Evolutionary conservation across 2,329 filamentous ascomycete species (phyloP).

Genomic region (Aureobasidium sp.): DNA sequence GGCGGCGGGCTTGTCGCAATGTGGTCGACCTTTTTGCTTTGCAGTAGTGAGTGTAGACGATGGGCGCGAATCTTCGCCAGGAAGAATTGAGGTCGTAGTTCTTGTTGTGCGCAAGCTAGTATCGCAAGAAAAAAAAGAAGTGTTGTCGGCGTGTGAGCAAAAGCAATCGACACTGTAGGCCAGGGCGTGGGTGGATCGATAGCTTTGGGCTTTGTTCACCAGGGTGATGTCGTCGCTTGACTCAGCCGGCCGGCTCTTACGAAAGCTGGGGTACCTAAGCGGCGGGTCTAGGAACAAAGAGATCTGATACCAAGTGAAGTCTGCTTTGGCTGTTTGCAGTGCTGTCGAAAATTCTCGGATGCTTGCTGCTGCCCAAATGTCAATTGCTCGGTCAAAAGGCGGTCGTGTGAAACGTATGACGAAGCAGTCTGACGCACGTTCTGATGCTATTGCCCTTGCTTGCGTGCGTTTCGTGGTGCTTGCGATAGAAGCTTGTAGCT

Average conservation of each 20-base stretch:
- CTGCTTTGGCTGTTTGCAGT: neutral
- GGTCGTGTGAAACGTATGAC: constrained; percentile 15
- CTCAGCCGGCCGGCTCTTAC: constrained; percentile 1
- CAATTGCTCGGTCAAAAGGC: constrained; percentile 8
- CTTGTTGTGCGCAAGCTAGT: neutral
- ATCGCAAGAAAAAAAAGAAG: neutral
- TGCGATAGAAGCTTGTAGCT: neutral
- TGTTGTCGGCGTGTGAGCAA: neutral
- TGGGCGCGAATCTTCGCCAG: neutral
- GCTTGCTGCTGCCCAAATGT: constrained; percentile 8
- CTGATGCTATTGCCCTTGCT: neutral
- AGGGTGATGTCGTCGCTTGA: constrained; percentile 13
- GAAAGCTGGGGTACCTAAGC: constrained; percentile 1
- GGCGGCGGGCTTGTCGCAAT: constrained; percentile 12
- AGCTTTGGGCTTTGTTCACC: constrained; percentile 8
- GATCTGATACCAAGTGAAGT: neutral
- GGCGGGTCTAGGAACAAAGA: constrained; percentile 5
- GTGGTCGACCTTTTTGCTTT: neutral
- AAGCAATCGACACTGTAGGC: neutral
- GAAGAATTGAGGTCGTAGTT: neutral
- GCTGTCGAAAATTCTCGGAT: neutral
- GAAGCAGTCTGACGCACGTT: constrained; percentile 14
- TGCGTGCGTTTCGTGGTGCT: neutral
- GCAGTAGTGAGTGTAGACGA: neutral
- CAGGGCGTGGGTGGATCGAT: neutral